phyloP scores from a whole-genome alignment of 108 stramenopile genomes.

The Skeletonema tropicum region DNA sequence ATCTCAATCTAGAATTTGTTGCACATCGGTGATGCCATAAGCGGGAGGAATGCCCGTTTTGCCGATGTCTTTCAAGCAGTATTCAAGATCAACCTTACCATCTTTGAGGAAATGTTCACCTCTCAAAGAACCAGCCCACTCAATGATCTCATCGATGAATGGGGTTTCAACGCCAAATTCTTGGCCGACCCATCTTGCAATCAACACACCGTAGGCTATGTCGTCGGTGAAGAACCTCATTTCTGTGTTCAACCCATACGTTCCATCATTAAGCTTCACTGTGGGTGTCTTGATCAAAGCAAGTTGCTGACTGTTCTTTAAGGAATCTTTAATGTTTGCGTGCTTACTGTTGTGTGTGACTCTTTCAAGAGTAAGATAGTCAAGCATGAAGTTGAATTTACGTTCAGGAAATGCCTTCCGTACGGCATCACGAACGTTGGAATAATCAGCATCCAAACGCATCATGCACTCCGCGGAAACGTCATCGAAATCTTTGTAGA shows the following conservation, averaged over 20 bases:
- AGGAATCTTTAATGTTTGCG: constrained; percentile 47
- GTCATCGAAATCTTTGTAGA: constrained; percentile 60
- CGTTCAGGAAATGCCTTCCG: constrained; percentile 43
- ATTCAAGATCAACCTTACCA: constrained; percentile 41
- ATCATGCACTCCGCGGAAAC: constrained; percentile 42
- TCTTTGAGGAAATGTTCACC: constrained; percentile 50
- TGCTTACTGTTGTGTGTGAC: constrained; percentile 41
- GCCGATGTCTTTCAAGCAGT: constrained; percentile 17
- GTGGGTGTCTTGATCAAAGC: constrained; percentile 56
- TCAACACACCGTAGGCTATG: constrained; percentile 56
- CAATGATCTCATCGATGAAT: constrained; percentile 56
- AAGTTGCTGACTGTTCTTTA: constrained; percentile 49
- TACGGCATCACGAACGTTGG: constrained; percentile 42
- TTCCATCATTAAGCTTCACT: constrained; percentile 33
- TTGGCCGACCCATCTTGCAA: constrained; percentile 52
- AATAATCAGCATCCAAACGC: constrained; percentile 50
- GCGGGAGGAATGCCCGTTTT: constrained; percentile 49
- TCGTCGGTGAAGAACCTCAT: constrained; percentile 60
- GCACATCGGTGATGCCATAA: constrained; percentile 41
- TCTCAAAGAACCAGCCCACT: constrained; percentile 48
- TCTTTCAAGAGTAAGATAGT: constrained; percentile 51
- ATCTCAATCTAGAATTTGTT: constrained; percentile 41
- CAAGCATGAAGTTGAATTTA: constrained; percentile 57
- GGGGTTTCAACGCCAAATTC: constrained; percentile 50
- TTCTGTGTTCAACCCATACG: constrained; percentile 28